Conservation (phyloP, 768 basidiomycete species). For the Suillus tomentosus region DNA sequence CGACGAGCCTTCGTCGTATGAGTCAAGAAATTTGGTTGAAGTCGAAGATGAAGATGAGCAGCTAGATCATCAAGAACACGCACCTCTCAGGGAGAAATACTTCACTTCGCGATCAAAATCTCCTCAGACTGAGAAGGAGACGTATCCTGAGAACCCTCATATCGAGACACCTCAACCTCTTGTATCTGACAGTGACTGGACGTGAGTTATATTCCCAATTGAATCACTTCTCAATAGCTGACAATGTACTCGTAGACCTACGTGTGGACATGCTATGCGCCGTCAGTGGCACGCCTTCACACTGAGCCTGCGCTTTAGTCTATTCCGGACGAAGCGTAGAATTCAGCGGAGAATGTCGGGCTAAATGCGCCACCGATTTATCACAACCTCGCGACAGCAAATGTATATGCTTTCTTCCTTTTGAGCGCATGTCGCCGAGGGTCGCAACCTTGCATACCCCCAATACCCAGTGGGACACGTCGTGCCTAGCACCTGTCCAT, state of each 20-base stretch:
- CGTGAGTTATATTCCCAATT: slow-evolving; percentile 26
- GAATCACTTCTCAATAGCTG: not conserved
- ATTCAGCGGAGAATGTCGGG: slow-evolving; percentile 32
- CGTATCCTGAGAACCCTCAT: not conserved
- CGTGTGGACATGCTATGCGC: slow-evolving; percentile 53
- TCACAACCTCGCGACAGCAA: slow-evolving; percentile 20
- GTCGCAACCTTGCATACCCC: slow-evolving; percentile 23
- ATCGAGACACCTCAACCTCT: slow-evolving; percentile 13
- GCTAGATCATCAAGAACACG: slow-evolving; percentile 18
- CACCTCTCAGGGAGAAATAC: slow-evolving; percentile 31
- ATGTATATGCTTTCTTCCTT: slow-evolving; percentile 28
- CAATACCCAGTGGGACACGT: slow-evolving; percentile 22
- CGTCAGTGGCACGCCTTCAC: slow-evolving; percentile 64
- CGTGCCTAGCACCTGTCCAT: slow-evolving; percentile 16
- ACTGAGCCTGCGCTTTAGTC: slow-evolving; percentile 55
- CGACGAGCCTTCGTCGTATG: slow-evolving; percentile 34
- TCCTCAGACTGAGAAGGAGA: slow-evolving; percentile 25
- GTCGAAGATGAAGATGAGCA: slow-evolving; percentile 28
- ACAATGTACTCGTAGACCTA: slow-evolving; percentile 44
- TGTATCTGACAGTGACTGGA: slow-evolving; percentile 31
- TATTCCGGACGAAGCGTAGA: slow-evolving; percentile 54
- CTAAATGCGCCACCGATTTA: slow-evolving; percentile 18
- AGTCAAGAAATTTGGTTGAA: slow-evolving; percentile 28
- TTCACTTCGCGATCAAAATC: slow-evolving; percentile 24
- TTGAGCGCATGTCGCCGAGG: slow-evolving; percentile 27